Evolutionary conservation across 2,329 filamentous ascomycete species (phyloP).

Genomic region (Phialophora expanda): DNA sequence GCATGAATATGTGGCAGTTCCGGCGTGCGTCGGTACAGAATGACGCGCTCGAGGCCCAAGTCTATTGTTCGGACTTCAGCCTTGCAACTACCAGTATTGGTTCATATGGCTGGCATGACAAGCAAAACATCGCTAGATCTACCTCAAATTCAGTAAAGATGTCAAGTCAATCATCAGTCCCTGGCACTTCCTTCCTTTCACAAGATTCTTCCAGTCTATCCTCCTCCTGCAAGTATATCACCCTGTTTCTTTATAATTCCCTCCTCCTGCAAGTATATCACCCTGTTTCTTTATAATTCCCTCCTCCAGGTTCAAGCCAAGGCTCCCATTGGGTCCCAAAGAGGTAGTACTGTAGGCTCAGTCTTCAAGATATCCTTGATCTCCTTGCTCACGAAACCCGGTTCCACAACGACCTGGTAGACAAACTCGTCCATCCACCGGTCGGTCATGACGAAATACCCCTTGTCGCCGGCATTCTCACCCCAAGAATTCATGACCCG

Average conservation of each 20-base stretch:
- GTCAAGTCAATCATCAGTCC: neutral
- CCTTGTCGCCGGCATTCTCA: constrained; percentile 69
- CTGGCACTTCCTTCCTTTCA: neutral
- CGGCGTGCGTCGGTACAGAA: too few relatives aligned
- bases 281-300: neutral
- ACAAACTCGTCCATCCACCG: constrained; percentile 79
- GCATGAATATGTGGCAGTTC: too few relatives aligned
- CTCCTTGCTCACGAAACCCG: constrained; percentile 67
- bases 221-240: neutral
- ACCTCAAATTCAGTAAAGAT: neutral
- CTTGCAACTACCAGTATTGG: neutral
- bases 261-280: neutral
- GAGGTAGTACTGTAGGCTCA: constrained; percentile 71
- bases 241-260: neutral
- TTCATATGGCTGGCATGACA: neutral
- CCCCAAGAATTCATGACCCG: constrained; percentile 89
- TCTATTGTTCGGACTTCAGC: too few relatives aligned
- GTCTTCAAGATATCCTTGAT: constrained; percentile 72
- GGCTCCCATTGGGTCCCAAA: constrained; percentile 82
- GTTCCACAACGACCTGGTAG: constrained; percentile 85
- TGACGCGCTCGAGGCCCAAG: too few relatives aligned
- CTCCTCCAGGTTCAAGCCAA: constrained; percentile 61
- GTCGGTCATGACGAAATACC: constrained; percentile 90
- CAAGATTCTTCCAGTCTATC: neutral
- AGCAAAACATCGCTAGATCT: neutral